Percentiles rank a stretch among this genome's conserved stretches.
Evolutionary conservation across 306 rosid genomes (phyloP).

Genomic region (Oxytropis ochrocephala): DNA sequence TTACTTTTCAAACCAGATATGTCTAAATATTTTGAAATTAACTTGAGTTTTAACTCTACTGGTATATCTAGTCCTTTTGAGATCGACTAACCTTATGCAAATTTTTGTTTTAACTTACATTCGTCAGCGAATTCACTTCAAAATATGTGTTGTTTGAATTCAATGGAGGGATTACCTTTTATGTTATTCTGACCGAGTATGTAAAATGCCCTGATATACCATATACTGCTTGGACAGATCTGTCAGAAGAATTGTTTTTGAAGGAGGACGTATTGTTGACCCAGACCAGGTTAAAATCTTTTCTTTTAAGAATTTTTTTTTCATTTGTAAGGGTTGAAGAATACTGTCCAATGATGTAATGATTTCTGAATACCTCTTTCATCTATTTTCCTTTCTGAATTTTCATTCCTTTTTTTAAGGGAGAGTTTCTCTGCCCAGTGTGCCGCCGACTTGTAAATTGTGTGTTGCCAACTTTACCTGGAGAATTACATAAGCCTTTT

Average conservation of each 20-base stretch:
- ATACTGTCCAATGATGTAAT: conserved; percentile 8
- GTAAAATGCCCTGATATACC: conserved; percentile 4
- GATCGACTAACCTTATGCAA: neutral
- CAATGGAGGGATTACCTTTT: neutral
- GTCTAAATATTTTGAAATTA: neutral
- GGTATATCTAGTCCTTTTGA: neutral
- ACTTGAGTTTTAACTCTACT: neutral
- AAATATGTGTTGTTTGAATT: neutral
- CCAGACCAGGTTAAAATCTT: conserved; percentile 70
- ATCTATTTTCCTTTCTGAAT: neutral
- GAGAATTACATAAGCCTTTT: conserved; percentile 39
- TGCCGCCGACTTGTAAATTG: conserved; percentile 96
- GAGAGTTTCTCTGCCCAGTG: conserved; percentile 95
- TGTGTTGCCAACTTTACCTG: conserved; percentile 67
- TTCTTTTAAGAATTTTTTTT: neutral
- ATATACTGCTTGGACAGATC: conserved; percentile 43
- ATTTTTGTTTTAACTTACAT: neutral
- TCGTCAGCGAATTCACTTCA: neutral
- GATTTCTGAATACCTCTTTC: neutral
- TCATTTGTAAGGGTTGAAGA: neutral
- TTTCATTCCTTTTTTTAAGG: conserved; percentile 38
- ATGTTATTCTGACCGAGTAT: neutral
- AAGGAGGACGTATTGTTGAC: conserved; percentile 97
- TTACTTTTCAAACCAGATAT: neutral
- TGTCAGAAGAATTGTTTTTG: conserved; percentile 84